Evolutionary conservation across 2,329 filamentous ascomycete genomes (phyloP), one percentile per base, ranked within the genome.

Genomic region (Chrysoporthe cubensis): DNA sequence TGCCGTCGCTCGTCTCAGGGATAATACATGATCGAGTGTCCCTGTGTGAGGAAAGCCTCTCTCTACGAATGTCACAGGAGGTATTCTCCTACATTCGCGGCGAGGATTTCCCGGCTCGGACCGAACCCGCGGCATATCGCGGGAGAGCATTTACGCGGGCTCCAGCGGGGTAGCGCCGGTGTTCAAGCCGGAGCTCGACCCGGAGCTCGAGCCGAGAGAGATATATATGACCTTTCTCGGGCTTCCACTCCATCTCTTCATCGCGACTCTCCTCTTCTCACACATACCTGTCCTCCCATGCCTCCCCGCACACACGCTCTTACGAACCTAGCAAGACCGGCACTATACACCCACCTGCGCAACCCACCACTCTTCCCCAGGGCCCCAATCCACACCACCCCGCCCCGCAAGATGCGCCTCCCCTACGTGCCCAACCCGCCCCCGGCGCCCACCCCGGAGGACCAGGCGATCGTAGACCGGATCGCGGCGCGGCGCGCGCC

Each of bases 401-500:
- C 62, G 26, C 34, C 58, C 46, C 32, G 57, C 75, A 80, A 73
- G 26, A 92, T 92, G 90, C 88, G 89, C 76, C 81, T 92, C 73
- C 88, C 89, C 52, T 92, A 92, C 83, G 82, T 85, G 68, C 73
- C 84, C 73, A 80, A 85, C 78, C 85, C 84, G 50, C 85, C 81
- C 3, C 78, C 80, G 14, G 78, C 82, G 11, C 72, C 80, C 18
- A 77, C 78, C 34, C 71, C 79, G 1, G 81, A 85, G 57, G 83
- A 88, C 6, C 80, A 80, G 1, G 85, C 82, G 44, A 88, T 93
- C 74, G 85, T 91, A 71, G 73, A 81, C 62, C 89, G 90, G 73
- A 88, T 93, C 74, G 80, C 82, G 11, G 88, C 85, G 44, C 90
- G 91, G 18, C 89, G 91, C 34, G 79, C 82, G 1, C 90, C 91